Conservation (phyloP, 306 rosid genomes). For the Dryas drummondii region DNA sequence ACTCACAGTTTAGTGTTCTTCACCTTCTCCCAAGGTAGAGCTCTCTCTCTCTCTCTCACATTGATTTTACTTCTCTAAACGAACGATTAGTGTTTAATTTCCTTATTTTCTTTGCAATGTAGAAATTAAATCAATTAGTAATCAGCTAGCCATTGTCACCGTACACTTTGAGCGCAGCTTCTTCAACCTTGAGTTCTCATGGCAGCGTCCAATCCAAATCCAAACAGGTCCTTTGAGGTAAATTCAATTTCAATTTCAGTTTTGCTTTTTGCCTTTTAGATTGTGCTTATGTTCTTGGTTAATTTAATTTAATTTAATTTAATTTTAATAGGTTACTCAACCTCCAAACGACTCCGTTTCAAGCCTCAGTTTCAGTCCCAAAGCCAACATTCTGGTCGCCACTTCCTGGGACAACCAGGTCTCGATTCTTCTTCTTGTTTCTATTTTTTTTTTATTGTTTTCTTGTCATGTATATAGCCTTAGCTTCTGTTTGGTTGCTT, state of each 20-base stretch:
- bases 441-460: neutral
- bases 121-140: no score
- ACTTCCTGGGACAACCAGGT: slow-evolving; percentile 95
- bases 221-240: slow-evolving; percentile 19
- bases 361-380: slow-evolving; percentile 70
- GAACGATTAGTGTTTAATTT: no score
- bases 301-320: slow-evolving; percentile 1
- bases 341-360: slow-evolving; percentile 79
- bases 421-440: neutral
- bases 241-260: neutral
- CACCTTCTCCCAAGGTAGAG: no score
- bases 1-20: no score
- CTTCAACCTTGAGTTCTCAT: slow-evolving; percentile 5
- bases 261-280: no score
- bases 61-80: no score
- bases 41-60: no score
- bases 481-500: slow-evolving; percentile 3
- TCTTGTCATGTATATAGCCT: neutral
- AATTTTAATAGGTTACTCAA: slow-evolving; percentile 53
- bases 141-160: no score
- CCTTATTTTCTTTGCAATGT: no score
- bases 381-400: slow-evolving; percentile 71
- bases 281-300: neutral
- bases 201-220: slow-evolving; percentile 9
- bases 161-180: no score